Percentiles rank a stretch among this genome's conserved stretches.
Evolutionary conservation across 2,329 filamentous ascomycete genomes (phyloP).

Genomic region (Pseudogymnoascus sp.): DNA sequence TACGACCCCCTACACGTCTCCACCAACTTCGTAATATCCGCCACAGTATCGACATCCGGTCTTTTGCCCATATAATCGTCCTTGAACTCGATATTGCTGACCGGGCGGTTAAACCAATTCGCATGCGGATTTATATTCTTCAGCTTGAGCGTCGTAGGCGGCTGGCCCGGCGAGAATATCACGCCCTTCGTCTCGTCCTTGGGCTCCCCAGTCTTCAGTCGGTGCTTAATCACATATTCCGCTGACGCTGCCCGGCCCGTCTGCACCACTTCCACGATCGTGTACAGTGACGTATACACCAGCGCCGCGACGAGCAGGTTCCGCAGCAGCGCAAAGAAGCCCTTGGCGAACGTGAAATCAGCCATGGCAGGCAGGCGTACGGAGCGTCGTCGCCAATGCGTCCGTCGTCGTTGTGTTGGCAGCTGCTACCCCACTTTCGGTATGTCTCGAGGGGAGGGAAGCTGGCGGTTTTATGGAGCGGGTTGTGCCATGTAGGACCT

Average conservation of each 20-base stretch:
- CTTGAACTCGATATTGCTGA: conserved; percentile 40
- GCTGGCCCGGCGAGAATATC: conserved; percentile 20
- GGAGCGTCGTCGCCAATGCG: not conserved
- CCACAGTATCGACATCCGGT: conserved; percentile 44
- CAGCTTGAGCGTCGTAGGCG: conserved; percentile 33
- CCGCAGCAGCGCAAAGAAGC: conserved; percentile 32
- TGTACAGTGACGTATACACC: conserved; percentile 35
- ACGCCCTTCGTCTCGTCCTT: not conserved
- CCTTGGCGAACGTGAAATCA: conserved; percentile 3
- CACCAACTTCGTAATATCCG: conserved; percentile 43
- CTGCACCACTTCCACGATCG: conserved; percentile 33
- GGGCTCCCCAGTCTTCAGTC: not conserved
- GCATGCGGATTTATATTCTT: conserved; percentile 43
- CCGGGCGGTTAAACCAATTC: conserved; percentile 46
- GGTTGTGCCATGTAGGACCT: not conserved
- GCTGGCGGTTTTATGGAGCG: not conserved
- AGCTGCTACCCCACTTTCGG: conserved; percentile 1
- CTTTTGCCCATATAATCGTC: conserved; percentile 44
- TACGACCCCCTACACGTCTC: conserved; percentile 45
- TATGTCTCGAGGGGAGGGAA: not conserved
- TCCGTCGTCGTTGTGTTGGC: not conserved
- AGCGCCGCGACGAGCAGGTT: conserved; percentile 36
- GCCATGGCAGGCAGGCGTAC: not conserved
- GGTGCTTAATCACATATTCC: conserved; percentile 13
- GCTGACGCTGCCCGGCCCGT: conserved; percentile 31